A percentile compares a stretch with the other conserved stretches of the same genome.
Evolutionary conservation across 2,329 filamentous ascomycete species (phyloP).

Genomic region (Neonectria hederae): DNA sequence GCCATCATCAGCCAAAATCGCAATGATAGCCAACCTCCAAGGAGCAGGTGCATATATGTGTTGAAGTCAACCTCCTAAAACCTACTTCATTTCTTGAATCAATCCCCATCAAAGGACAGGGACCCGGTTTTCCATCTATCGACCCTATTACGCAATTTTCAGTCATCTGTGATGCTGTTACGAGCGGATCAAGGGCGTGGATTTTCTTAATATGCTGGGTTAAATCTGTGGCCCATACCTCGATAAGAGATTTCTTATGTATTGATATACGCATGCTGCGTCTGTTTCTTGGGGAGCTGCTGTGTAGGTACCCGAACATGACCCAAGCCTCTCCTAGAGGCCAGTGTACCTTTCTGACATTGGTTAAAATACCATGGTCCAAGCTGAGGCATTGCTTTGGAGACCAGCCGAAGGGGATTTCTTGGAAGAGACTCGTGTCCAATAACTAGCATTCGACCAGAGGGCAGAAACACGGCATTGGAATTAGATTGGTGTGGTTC

Average conservation of each 20-base stretch:
- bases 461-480: background rate
- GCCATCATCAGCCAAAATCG: background rate
- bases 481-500: background rate
- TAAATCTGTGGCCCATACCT: background rate
- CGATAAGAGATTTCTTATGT: background rate
- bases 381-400: background rate
- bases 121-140: background rate
- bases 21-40: background rate
- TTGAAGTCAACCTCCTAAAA: no score
- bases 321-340: background rate
- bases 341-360: background rate
- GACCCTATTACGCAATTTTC: background rate
- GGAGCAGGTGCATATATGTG: background rate
- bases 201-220: background rate
- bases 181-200: background rate
- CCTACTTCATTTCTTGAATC: background rate
- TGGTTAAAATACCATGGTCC: background rate
- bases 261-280: background rate
- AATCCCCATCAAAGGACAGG: background rate
- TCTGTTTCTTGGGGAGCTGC: background rate
- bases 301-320: background rate
- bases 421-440: background rate
- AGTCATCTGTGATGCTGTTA: background rate
- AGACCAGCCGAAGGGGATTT: background rate
- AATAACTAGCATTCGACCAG: background rate